Evolutionary conservation across 495 filamentous ascomycete genomes (phyloP).

Genomic region (Tuber indicum): DNA sequence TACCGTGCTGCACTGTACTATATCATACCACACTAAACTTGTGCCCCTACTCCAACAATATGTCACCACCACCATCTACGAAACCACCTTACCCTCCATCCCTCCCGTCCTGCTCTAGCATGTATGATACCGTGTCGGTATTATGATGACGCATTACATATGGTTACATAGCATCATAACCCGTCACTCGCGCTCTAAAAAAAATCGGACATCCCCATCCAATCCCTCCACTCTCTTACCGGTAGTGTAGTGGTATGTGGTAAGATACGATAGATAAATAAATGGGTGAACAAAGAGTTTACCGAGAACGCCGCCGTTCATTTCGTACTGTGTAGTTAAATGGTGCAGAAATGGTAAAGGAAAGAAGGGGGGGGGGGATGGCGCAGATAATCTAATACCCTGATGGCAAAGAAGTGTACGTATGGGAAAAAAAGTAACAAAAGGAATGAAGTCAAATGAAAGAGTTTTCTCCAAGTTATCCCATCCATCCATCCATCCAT

Average conservation of each 20-base stretch:
- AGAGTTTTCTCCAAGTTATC: neutral
- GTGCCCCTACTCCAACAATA: no score
- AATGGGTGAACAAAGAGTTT: slow-evolving; percentile 20
- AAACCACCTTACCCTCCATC: neutral
- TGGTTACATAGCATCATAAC: neutral
- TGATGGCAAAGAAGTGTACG: neutral
- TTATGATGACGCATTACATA: neutral
- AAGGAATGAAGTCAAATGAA: neutral
- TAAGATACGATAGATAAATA: slow-evolving; percentile 6
- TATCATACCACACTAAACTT: no score
- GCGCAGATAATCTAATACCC: neutral
- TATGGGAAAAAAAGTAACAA: neutral
- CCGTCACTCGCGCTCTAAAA: neutral
- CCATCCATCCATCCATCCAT: neutral
- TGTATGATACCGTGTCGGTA: neutral
- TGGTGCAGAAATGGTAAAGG: slow-evolving; percentile 17
- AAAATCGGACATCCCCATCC: slow-evolving; percentile 15
- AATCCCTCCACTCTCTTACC: slow-evolving; percentile 7
- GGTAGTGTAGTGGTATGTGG: neutral
- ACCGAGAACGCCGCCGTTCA: slow-evolving; percentile 26
- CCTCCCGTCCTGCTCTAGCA: neutral
- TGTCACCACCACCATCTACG: no score
- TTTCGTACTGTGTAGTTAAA: slow-evolving; percentile 12
- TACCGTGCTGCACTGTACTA: no score
- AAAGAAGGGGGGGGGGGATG: slow-evolving; percentile 2